Evolutionary conservation across 768 basidiomycete genomes (phyloP), one percentile per base, ranked within the genome.

Genomic region (Lactarius akahatsu): DNA sequence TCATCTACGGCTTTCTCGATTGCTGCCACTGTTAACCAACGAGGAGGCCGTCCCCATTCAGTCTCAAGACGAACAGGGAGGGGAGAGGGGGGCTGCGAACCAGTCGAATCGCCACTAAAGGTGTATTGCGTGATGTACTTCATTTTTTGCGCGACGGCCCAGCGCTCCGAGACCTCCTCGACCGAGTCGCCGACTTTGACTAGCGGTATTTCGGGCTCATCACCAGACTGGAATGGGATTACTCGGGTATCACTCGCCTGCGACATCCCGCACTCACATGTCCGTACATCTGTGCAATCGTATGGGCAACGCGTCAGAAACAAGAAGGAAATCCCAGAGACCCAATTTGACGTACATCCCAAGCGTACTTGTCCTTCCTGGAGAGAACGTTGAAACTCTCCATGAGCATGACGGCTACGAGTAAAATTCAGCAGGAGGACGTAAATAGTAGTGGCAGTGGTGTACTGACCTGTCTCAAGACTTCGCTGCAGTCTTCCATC

Each of bases 141-240:
- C 28, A 89, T 89, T 76, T 88, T 89, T 74, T 88, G 85, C 0
- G 83, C 79, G 6, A 88, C 81, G 69, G 87, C 88, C 86, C 85
- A 87, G 15, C 86, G 78, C 32, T 87, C 85, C 54, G 80, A 79
- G n/a, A 86, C 73, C 55, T 86, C 83, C 4, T 76, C 76, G 0
- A 84, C 83, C 3, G 82, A 81, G 16, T 83, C 78, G 32, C 81
- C 78, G 0, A 78, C 76, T 59, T 82, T 79, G 15, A 87, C 83
- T 43, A 89, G 71, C 6, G 78, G 74, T 20, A 88, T 83, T 54
- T 84, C 82, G 0, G 85, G 79, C 9, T 82, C 83, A 71, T 89
- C 87, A 28, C 88, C 88, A 23, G 86, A 88, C 86, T 88, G 28
- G 26, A 18, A 28, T 15, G n/a, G 28, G 30, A 10, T 40, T 28